Percentiles rank a stretch among this genome's conserved stretches.
These are phyloP conservation scores for Penicillium parvum DNA, from an alignment of 495 filamentous ascomycete genomes.

Conservation along the genomic window DNA sequence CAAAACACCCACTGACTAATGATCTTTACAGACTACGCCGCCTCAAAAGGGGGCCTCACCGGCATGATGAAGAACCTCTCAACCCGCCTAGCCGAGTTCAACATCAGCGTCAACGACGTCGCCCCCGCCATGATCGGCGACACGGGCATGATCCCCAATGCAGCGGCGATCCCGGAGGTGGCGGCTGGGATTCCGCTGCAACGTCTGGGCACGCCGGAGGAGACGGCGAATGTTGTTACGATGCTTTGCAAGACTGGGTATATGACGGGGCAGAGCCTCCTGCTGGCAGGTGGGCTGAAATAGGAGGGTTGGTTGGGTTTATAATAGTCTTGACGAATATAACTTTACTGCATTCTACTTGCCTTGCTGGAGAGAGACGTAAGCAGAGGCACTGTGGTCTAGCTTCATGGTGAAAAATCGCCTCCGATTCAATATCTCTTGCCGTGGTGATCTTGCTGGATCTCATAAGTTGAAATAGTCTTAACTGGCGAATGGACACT, in stretches of 20 bases:
- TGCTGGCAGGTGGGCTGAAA: constrained; percentile 55
- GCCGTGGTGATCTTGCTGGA: too few relatives aligned
- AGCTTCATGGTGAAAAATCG: too few relatives aligned
- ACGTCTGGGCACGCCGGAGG: constrained; percentile 59
- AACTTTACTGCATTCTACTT: too few relatives aligned
- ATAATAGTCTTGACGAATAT: too few relatives aligned
- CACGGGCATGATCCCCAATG: constrained; percentile 61
- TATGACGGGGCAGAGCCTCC: constrained; percentile 59
- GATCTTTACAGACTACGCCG: constrained; percentile 55
- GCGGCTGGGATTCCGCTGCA: constrained; percentile 56
- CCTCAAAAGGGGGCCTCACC: constrained; percentile 59
- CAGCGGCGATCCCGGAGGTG: constrained; percentile 49
- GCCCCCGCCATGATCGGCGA: constrained; percentile 72
- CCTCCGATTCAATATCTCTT: too few relatives aligned
- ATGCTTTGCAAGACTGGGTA: constrained; percentile 68
- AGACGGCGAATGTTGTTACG: constrained; percentile 63
- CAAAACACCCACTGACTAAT: not conserved
- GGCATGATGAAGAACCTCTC: constrained; percentile 65
- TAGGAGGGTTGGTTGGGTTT: too few relatives aligned
- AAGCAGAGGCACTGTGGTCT: too few relatives aligned
- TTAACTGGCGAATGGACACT: too few relatives aligned
- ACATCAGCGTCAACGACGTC: constrained; percentile 72
- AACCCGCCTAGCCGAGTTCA: constrained; percentile 54
- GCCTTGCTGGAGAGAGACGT: too few relatives aligned
- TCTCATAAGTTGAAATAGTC: too few relatives aligned